Evolutionary conservation across 1,284 basidiomycete species (phyloP).

Genomic region (Naganishia sp.): DNA sequence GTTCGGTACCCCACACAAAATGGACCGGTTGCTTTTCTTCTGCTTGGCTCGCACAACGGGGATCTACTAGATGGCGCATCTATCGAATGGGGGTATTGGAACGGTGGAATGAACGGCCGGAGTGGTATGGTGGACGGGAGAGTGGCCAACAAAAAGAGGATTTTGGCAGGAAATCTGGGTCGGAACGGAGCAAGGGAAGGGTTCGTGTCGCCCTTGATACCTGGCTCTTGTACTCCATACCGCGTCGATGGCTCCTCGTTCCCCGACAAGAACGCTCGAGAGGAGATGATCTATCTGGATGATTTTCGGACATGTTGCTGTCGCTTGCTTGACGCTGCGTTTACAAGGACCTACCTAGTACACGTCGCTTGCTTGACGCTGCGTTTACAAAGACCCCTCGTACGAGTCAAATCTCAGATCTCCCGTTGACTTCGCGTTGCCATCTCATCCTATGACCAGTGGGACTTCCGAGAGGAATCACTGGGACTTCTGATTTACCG

Average conservation of each 20-base stretch:
- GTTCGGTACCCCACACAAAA: not conserved
- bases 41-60: constrained; percentile 10
- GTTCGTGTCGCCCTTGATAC: constrained; percentile 11
- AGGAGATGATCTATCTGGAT: constrained; percentile 25
- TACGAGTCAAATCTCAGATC: too few species aligned
- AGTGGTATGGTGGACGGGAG: not conserved
- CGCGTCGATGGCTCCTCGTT: constrained; percentile 1
- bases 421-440: too few species aligned
- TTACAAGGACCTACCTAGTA: too few species aligned
- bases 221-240: constrained; percentile 12
- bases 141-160: not conserved
- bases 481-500: too few species aligned
- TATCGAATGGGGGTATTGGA: not conserved
- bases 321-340: too few species aligned
- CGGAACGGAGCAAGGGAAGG: constrained; percentile 2
- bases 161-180: constrained; percentile 1
- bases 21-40: constrained; percentile 3
- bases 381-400: too few species aligned
- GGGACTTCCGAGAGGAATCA: too few species aligned
- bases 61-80: not conserved
- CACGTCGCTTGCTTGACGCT: too few species aligned
- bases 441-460: too few species aligned
- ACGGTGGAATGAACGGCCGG: not conserved
- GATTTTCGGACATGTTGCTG: constrained; percentile 16
- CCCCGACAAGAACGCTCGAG: not conserved